These are phyloP conservation scores for Aspergillus neotritici DNA, from an alignment of 2,329 filamentous ascomycete genomes.

Conservation along the genomic window DNA sequence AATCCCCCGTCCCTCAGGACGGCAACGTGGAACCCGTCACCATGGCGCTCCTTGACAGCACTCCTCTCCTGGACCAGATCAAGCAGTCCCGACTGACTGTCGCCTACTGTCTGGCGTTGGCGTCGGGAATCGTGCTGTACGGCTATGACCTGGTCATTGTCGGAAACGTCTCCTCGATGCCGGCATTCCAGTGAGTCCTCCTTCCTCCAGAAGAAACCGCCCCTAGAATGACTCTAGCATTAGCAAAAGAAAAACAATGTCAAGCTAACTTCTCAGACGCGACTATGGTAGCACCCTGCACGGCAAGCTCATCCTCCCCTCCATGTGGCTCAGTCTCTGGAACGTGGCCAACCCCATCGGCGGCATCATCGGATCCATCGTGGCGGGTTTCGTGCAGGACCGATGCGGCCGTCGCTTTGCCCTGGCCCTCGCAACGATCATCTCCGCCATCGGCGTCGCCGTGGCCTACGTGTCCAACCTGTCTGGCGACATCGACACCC, in stretches of 20 bases:
- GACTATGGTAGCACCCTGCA: constrained; percentile 31
- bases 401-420: constrained; percentile 35
- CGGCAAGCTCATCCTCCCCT: constrained; percentile 36
- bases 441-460: constrained; percentile 36
- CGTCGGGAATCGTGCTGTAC: constrained; percentile 24
- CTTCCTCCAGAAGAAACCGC: background rate
- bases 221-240: too few relatives aligned
- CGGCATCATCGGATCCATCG: constrained; percentile 34
- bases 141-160: constrained; percentile 32
- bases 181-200: constrained; percentile 14
- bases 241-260: too few relatives aligned
- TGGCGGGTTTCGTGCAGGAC: constrained; percentile 40
- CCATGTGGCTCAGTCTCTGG: constrained; percentile 44
- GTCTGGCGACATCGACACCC: constrained; percentile 21
- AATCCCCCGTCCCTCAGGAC: too few relatives aligned
- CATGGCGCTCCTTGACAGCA: too few relatives aligned
- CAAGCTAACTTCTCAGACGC: constrained; percentile 5
- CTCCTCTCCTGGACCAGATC: constrained; percentile 3
- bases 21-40: too few relatives aligned
- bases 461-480: constrained; percentile 32
- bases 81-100: constrained; percentile 9
- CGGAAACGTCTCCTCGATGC: constrained; percentile 22
- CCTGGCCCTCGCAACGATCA: constrained; percentile 32
- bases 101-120: constrained; percentile 15
- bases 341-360: constrained; percentile 37